Evolutionary conservation across 306 rosid genomes (phyloP).

Genomic region (Cucurbita argyrosperma): DNA sequence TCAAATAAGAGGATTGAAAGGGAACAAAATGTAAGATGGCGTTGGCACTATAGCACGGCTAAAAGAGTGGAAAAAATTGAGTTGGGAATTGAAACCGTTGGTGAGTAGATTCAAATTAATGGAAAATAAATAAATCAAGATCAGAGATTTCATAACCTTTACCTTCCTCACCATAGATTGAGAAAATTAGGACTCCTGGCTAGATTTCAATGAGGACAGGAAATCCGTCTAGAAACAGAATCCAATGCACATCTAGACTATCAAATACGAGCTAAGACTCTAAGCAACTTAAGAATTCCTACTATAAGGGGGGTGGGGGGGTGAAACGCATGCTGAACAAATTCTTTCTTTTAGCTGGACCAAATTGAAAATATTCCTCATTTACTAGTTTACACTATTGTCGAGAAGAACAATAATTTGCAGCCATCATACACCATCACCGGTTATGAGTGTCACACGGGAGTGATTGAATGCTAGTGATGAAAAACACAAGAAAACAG

Average conservation of each 20-base stretch:
- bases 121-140: background rate
- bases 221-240: background rate
- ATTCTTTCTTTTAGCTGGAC: background rate
- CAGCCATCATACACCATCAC: background rate
- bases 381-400: background rate
- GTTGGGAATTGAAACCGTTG: background rate
- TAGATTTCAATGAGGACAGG: background rate
- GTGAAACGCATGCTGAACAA: background rate
- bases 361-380: background rate
- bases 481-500: background rate
- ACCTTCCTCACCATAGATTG: background rate
- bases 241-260: background rate
- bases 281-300: background rate
- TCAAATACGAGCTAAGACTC: background rate
- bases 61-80: background rate
- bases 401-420: background rate
- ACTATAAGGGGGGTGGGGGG: background rate
- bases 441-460: background rate
- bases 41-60: background rate
- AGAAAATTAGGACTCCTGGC: background rate
- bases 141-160: background rate
- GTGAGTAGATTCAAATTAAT: background rate
- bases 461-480: background rate
- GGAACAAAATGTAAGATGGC: background rate
- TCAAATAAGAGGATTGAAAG: constrained; percentile 14